Base-by-base conservation (phyloP, 495 filamentous ascomycete genomes). In the Filosporella fistucella region DNA sequence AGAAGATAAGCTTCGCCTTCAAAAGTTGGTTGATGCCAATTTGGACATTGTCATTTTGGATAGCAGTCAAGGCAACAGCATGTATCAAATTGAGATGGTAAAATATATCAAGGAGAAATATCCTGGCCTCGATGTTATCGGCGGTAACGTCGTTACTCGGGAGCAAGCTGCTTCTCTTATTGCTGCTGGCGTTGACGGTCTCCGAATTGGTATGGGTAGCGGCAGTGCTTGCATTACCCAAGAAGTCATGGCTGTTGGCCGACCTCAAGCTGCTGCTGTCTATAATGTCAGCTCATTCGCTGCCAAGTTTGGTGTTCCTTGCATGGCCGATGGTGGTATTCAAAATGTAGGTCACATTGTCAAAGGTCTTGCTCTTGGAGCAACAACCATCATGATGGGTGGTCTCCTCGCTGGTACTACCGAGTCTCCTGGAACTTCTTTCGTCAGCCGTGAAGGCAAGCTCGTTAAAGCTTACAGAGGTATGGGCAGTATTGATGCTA, bases 271-370 rank as follows among this genome's bases (percentile, higher is more conserved):
- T 14, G 85, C 88, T 10, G 79, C 91, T 29, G 91, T 99, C 48
- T 89, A 84, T 74, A 88, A 84, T 60, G 91, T 97, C 55, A 80
- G 86, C 50, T 67, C 74, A 20, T 99, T 97, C 58, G 93, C 93
- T 26, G 85, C 85, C 36, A 81, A 81, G 52, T 99, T 99, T 65
- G 93, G 94, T 48, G 90, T 99, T 51, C 93, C 93, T 20, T 96
- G 91, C 71, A 96, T 99, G 57, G 93, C 93, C 33, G 93, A 99
- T 55, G 93, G 93, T 61, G 93, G 93, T 66, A 83, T 99, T 58
- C 94, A 99, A 68, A 99, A 99, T 64, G 83, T 99, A 50, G 93
- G 93, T 45, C 93, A 99, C 69, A 95, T 99, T 52, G 94, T 97
- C 66, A 99, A 99, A 76, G 93, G 89, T 64, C 80, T 97, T 49